Evolutionary conservation across 2,329 filamentous ascomycete genomes (phyloP), one percentile per base, ranked within the genome.

Genomic region (Xylaria sp.): DNA sequence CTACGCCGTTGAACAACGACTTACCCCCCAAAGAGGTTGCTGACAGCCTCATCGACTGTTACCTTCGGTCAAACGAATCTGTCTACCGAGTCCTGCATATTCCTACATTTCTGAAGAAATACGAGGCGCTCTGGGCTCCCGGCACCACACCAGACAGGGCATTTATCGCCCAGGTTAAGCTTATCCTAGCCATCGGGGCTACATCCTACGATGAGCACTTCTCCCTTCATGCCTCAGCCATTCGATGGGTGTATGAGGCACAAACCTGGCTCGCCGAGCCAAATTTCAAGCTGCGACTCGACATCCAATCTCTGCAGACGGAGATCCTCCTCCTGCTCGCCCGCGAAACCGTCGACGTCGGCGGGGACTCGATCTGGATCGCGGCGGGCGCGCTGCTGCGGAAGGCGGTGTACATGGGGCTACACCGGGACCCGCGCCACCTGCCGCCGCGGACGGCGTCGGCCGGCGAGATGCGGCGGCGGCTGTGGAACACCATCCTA

Each of bases 131-230:
- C 0, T 87, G 83, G 82, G 37, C 39, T 0, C 59, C 67, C 1
- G 59, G 61, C 0, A 26, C 53, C 0, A 52, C 67, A 1, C 63
- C 71, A 0, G 73, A 77, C 39, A 69, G 66, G 1, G 69, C 67
- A 0, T 86, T 86, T 44, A 54, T 85, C 1, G 74, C 85, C 13
- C 82, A 82, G 42, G 57, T 86, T 2, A 84, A 86, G 59, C 69
- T 87, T 0, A 75, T 86, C 0, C 66, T 87, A 3, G 82, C 84
- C 0, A 77, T 87, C 17, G 85, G 84, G 0, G 76, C 81, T 1
- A 70, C 73, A 1, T 70, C 72, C 0, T 77, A 81, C 51, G 80
- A 86, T 47, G 73, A 79, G 0, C 55, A 68, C 0, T 85, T 82
- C 50, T 78, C 76, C 0, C 59, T 84, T 34, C 76, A 81, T 6